phyloP scores from a whole-genome alignment of 345 rosid genomes.

The Zanthoxylum bungeanum region DNA sequence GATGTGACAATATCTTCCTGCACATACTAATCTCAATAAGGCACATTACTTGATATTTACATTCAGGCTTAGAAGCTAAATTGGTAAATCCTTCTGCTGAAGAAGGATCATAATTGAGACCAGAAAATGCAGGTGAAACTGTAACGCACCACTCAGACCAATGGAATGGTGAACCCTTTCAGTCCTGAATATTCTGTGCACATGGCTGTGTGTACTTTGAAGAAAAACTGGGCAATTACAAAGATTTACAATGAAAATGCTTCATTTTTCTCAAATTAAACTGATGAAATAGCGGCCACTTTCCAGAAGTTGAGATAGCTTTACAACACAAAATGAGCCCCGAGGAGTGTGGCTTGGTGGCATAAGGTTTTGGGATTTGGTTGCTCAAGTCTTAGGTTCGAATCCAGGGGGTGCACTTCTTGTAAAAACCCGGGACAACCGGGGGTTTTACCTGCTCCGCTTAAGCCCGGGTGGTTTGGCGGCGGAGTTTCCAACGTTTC shows the following conservation, averaged over 20 bases:
- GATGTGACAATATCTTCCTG: slow-evolving; percentile 81
- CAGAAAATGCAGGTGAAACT: background rate
- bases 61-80: background rate
- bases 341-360: too few species aligned
- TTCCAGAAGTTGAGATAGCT: background rate
- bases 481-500: too few species aligned
- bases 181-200: too few species aligned
- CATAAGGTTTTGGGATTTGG: too few species aligned
- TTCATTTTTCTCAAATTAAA: background rate
- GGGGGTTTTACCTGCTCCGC: too few species aligned
- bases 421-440: too few species aligned
- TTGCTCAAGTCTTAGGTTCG: too few species aligned
- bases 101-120: background rate
- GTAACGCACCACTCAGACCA: background rate
- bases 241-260: background rate
- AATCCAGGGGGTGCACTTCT: too few species aligned
- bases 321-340: background rate
- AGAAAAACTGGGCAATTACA: background rate
- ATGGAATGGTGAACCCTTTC: too few species aligned
- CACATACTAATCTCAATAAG: slow-evolving; percentile 19
- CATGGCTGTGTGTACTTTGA: too few species aligned
- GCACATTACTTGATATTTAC: background rate
- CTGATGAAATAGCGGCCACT: background rate
- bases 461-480: too few species aligned
- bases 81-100: background rate